Conservation (phyloP, 108 stramenopile genomes). For the Skeletonema costatum region DNA sequence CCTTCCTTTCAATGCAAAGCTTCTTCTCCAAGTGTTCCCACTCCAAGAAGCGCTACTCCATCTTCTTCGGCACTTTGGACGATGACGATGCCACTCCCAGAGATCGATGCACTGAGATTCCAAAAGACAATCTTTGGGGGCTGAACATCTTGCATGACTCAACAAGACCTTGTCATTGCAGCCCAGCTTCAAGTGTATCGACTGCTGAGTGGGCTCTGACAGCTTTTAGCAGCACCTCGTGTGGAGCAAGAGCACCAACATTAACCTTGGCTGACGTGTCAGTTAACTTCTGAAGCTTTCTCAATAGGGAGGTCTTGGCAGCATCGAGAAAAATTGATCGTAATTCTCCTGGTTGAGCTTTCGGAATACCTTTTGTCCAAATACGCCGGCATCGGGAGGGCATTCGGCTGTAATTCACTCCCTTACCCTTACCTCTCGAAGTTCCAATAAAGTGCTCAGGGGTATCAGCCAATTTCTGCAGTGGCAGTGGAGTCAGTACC, state of each 20-base stretch:
- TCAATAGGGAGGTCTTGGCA: neutral
- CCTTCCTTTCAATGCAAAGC: neutral
- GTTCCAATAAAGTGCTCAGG: neutral
- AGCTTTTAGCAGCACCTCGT: neutral
- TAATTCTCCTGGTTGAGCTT: neutral
- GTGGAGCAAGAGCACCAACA: neutral
- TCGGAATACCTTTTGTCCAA: neutral
- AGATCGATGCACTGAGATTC: neutral
- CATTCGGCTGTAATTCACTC: neutral
- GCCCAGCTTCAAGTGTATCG: neutral
- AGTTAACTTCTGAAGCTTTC: neutral
- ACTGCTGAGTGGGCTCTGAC: neutral
- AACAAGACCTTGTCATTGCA: neutral
- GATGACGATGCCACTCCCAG: neutral
- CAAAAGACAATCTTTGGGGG: neutral
- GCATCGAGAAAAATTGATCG: neutral
- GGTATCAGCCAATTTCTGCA: neutral
- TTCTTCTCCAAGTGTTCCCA: neutral
- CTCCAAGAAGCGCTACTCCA: neutral
- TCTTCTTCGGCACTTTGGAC: neutral
- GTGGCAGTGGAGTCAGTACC: neutral
- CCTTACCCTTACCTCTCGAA: neutral
- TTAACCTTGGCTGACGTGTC: neutral
- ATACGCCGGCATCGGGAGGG: neutral
- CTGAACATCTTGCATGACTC: neutral